Conservation (phyloP, 768 basidiomycete genomes). For the Xerocomellus amylosporus region DNA sequence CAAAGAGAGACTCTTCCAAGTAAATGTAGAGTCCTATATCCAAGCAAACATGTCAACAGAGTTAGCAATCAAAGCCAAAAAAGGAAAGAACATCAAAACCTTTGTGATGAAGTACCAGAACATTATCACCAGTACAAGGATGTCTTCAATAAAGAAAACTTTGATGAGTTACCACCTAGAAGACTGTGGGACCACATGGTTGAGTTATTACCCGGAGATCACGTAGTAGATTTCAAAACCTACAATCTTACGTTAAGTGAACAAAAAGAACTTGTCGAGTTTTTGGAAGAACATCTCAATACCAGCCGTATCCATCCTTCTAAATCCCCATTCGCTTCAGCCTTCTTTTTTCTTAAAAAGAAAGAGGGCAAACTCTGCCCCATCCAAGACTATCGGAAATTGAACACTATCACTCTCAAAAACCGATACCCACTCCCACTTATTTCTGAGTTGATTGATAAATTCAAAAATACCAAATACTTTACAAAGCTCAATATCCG, state of each 20-base stretch:
- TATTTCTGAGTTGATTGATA: slow-evolving; percentile 21
- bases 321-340: slow-evolving; percentile 17
- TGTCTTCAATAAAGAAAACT: neutral
- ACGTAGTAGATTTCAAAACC: neutral
- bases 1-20: too few relatives aligned
- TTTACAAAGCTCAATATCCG: slow-evolving; percentile 33
- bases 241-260: neutral
- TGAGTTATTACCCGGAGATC: neutral
- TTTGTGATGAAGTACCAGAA: too few relatives aligned
- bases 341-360: slow-evolving; percentile 34
- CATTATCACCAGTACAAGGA: neutral
- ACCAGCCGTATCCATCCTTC: slow-evolving; percentile 16
- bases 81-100: too few relatives aligned
- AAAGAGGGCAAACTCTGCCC: slow-evolving; percentile 33
- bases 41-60: too few relatives aligned
- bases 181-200: neutral
- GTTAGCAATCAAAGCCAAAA: too few relatives aligned
- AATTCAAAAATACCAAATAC: slow-evolving; percentile 16
- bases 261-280: neutral
- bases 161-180: neutral
- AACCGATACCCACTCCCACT: slow-evolving; percentile 29
- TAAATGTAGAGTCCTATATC: too few relatives aligned
- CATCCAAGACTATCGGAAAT: slow-evolving; percentile 33
- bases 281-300: neutral
- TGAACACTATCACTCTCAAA: slow-evolving; percentile 28